Evolutionary conservation across 768 basidiomycete species (phyloP).

Genomic region (Termitomyces titanicus): DNA sequence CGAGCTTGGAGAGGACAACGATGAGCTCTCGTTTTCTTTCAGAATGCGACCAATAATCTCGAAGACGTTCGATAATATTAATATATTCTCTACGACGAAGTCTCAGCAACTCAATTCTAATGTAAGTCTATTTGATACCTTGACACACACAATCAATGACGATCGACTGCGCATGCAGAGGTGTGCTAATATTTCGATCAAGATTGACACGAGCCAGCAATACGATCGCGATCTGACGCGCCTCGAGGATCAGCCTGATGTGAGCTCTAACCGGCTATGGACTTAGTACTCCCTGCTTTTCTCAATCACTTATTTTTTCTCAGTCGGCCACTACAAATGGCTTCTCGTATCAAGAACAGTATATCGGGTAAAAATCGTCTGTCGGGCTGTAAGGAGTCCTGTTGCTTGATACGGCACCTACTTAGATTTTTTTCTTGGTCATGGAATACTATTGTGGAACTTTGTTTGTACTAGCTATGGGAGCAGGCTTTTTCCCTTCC

Average conservation of each 20-base stretch:
- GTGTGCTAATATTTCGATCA: conserved; percentile 57
- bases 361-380: background rate
- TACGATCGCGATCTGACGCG: conserved; percentile 32
- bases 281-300: background rate
- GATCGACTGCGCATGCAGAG: conserved; percentile 25
- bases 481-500: background rate
- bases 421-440: conserved; percentile 2
- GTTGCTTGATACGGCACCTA: background rate
- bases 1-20: conserved; percentile 40
- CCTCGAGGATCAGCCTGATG: conserved; percentile 16
- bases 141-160: background rate
- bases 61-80: conserved; percentile 8
- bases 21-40: conserved; percentile 41
- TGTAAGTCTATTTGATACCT: conserved; percentile 17
- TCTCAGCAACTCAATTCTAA: conserved; percentile 28
- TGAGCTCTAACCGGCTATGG: background rate
- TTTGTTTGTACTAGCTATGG: conserved; percentile 8
- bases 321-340: conserved; percentile 18
- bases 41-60: conserved; percentile 35
- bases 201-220: conserved; percentile 61
- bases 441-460: conserved; percentile 3
- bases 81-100: conserved; percentile 10
- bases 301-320: background rate
- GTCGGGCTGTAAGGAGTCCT: background rate
- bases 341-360: conserved; percentile 11